Evolutionary conservation across 2,329 filamentous ascomycete genomes (phyloP).

Genomic region (Fusarium verrucosum): DNA sequence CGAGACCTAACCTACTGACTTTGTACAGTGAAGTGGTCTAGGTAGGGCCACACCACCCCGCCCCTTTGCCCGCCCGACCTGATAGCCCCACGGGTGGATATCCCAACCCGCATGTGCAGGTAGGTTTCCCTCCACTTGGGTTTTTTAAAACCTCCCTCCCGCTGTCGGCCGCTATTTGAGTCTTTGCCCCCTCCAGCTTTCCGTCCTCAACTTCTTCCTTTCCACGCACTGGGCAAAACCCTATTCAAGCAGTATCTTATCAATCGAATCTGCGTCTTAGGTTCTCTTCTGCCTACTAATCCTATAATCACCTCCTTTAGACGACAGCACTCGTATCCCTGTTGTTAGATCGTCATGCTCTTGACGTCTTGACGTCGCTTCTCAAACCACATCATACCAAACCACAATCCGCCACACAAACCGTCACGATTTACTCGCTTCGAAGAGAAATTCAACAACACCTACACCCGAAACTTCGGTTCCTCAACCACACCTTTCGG

Average conservation of each 20-base stretch:
- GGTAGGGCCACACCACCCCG: conserved; percentile 27
- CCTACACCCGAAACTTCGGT: conserved; percentile 17
- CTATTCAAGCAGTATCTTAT: conserved; percentile 26
- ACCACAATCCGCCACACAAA: conserved; percentile 3
- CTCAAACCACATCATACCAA: conserved; percentile 6
- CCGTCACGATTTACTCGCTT: conserved; percentile 24
- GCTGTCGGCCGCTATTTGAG: conserved; percentile 37
- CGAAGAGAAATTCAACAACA: conserved; percentile 35
- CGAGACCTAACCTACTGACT: background rate
- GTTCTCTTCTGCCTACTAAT: background rate
- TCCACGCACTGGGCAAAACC: background rate
- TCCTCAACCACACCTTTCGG: conserved; percentile 1
- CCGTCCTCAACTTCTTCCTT: conserved; percentile 14
- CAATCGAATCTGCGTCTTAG: conserved; percentile 35
- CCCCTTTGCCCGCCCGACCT: conserved; percentile 8
- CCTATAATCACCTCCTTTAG: background rate
- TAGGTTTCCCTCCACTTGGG: conserved; percentile 20
- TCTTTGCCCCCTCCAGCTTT: conserved; percentile 33
- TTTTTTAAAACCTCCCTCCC: conserved; percentile 45
- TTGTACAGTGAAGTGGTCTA: conserved; percentile 4
- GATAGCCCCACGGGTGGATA: conserved; percentile 22
- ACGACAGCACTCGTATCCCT: conserved; percentile 8
- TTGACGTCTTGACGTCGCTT: conserved; percentile 37
- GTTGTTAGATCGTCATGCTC: conserved; percentile 38
- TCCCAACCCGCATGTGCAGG: conserved; percentile 38